phyloP scores from a whole-genome alignment of 495 filamentous ascomycete genomes.

The Annulohypoxylon nitens region DNA sequence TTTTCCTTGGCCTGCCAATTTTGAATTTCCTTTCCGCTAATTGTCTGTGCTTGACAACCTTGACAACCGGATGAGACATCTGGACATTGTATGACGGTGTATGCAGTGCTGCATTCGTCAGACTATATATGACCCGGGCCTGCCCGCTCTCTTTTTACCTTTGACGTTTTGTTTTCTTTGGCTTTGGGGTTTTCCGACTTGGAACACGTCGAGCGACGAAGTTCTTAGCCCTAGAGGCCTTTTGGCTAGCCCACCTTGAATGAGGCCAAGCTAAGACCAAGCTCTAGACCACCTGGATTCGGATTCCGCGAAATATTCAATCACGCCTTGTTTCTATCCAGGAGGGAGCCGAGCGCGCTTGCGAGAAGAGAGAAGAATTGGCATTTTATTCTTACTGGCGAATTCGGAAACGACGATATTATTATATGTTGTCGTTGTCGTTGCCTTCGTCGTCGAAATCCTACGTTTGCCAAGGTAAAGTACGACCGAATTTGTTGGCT shows the following conservation, averaged over 20 bases:
- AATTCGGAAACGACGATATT: not conserved
- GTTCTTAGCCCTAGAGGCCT: not conserved
- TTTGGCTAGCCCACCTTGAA: not conserved
- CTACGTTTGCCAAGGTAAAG: slow-evolving; percentile 4
- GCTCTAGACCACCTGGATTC: slow-evolving; percentile 12
- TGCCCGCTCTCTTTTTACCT: not conserved
- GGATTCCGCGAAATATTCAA: not conserved
- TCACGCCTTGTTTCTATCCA: not conserved
- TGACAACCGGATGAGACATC: too few relatives aligned
- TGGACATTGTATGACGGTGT: not conserved
- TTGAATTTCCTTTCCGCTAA: not conserved
- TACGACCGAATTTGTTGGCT: slow-evolving; percentile 19
- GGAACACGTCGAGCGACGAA: slow-evolving; percentile 8
- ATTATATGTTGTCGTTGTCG: not conserved
- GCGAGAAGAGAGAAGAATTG: not conserved
- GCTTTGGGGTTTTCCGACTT: not conserved
- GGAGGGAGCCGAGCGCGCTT: not conserved
- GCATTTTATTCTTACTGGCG: not conserved
- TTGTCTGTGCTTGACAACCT: not conserved
- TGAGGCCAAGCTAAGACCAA: not conserved
- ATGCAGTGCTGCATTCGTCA: not conserved
- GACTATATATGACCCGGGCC: not conserved
- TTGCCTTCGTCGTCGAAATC: not conserved
- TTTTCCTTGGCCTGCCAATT: not conserved
- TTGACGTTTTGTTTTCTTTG: not conserved